Evolutionary conservation across 805 yeast species (phyloP), one percentile per base, ranked within the genome.

Genomic region (Starmerella floris): DNA sequence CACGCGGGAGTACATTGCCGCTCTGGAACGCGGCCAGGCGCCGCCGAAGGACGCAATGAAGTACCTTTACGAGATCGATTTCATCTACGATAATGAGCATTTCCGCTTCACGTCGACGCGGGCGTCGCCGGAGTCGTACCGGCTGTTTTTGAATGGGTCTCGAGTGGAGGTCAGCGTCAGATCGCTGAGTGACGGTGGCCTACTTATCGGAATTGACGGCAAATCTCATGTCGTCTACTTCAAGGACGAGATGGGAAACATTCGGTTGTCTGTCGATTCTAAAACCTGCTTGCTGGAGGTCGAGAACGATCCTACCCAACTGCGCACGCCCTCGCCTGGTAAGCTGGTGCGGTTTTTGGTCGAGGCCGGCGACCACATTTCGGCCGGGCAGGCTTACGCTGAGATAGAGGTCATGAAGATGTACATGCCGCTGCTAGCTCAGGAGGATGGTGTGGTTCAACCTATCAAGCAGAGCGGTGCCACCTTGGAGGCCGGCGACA

Each of bases 361-460:
- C 48, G 97, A 93, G 59, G 80, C 79, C 55, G 98, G 98, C 53
- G 98, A 88, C 51, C 97, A 88, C 58, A 74, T 91, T 55, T 65
- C 64, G 40, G 77, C 91, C 46, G 97, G 97, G 48, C 94, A 88
- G 66, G 78, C 96, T 36, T 93, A 76, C 58, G 98, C 98, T 33
- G 98, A 91, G 67, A 95, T 91, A 44, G 99, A 91, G 67, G 98
- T 91, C 53, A 91, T 91, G 99, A 91, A 91, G 66, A 91, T 91
- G 98, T 85, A 87, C 65, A 91, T 91, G 96, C 96, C 98, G 39
- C 72, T 91, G 56, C 68, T 87, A 57, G 88, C 96, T 19, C 83
- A 78, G 62, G 98, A 88, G 62, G 80, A 82, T 56, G 99, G 99
- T 72, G 69, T 73, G 45, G 83, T 87, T 41, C 96, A 88, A 67